Conservation (phyloP, 1,284 basidiomycete species). For the Ustanciosporium gigantosporum region DNA sequence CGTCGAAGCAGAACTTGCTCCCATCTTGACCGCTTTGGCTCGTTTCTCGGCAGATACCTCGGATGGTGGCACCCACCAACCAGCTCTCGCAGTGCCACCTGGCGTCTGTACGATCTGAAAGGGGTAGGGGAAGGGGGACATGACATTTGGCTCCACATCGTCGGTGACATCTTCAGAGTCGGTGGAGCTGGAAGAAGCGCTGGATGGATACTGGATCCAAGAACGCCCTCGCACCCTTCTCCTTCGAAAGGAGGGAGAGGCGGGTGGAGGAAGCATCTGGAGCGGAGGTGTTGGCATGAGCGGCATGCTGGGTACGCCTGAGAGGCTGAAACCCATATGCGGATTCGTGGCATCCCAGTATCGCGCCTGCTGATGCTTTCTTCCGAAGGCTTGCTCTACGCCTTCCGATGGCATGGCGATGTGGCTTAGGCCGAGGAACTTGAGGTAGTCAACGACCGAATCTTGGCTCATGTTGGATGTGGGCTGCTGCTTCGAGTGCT, state of each 20-base stretch:
- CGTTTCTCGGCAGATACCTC: conserved; percentile 29
- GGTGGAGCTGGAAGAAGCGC: conserved; percentile 13
- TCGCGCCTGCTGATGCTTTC: conserved; percentile 2
- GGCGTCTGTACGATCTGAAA: conserved; percentile 54
- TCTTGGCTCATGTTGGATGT: conserved; percentile 1
- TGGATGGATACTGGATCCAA: conserved; percentile 8
- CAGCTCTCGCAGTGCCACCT: conserved; percentile 46
- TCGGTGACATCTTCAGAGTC: conserved; percentile 10
- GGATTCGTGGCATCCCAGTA: conserved; percentile 31
- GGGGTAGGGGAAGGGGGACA: conserved; percentile 43
- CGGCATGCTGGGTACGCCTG: conserved; percentile 52
- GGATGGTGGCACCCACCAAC: conserved; percentile 50
- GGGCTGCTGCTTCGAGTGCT: background rate
- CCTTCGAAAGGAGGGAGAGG: conserved; percentile 30
- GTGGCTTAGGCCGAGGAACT: conserved; percentile 39
- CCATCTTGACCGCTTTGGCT: conserved; percentile 21
- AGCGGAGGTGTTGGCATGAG: conserved; percentile 49
- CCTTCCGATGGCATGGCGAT: conserved; percentile 37
- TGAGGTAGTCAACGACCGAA: conserved; percentile 31
- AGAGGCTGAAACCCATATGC: conserved; percentile 39
- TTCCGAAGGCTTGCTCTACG: conserved; percentile 35
- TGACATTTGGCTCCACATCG: conserved; percentile 35
- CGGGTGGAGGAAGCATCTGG: conserved; percentile 50
- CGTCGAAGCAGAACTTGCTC: conserved; percentile 5
- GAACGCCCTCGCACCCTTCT: conserved; percentile 5